phyloP scores from a whole-genome alignment of 768 basidiomycete genomes.

The Pluteus cervinus region DNA sequence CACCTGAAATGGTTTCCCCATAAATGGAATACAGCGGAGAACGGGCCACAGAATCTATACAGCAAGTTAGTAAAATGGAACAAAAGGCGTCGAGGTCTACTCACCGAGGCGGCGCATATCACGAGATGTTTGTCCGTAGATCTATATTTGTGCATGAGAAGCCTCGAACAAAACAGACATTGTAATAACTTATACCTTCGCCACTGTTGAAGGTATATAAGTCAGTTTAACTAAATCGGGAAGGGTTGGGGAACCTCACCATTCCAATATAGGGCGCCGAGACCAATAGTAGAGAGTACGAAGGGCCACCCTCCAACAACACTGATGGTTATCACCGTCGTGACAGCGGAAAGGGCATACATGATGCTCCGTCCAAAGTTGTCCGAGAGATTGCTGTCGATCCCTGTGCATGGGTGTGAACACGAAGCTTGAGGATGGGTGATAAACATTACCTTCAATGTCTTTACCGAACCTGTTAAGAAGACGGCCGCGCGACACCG shows the following conservation, averaged over 20 bases:
- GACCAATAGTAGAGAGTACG: conserved; percentile 46
- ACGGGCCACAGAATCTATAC: conserved; percentile 39
- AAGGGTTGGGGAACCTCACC: conserved; percentile 46
- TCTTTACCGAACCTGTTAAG: conserved; percentile 88
- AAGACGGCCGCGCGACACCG: conserved; percentile 77
- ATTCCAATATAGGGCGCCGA: conserved; percentile 66
- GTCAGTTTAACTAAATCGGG: background rate
- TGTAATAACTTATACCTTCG: background rate
- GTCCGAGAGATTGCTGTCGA: conserved; percentile 80
- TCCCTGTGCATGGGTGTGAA: conserved; percentile 35
- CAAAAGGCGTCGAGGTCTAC: conserved; percentile 10
- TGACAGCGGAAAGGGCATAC: conserved; percentile 61
- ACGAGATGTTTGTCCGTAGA: conserved; percentile 81
- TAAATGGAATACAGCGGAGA: conserved; percentile 41
- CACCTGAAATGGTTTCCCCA: conserved; percentile 38
- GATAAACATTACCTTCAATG: conserved; percentile 57
- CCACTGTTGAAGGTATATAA: conserved; percentile 2
- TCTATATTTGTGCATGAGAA: conserved; percentile 6
- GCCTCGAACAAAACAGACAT: background rate
- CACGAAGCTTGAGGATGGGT: conserved; percentile 7
- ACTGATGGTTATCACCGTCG: conserved; percentile 71
- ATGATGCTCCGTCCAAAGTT: conserved; percentile 78
- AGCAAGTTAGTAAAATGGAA: conserved; percentile 5
- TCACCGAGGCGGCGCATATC: conserved; percentile 77
- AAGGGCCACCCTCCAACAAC: conserved; percentile 77